Percentiles rank a stretch among this genome's conserved stretches.
Evolutionary conservation across 805 yeast species (phyloP).

Genomic region (Grigorovia jiainica): DNA sequence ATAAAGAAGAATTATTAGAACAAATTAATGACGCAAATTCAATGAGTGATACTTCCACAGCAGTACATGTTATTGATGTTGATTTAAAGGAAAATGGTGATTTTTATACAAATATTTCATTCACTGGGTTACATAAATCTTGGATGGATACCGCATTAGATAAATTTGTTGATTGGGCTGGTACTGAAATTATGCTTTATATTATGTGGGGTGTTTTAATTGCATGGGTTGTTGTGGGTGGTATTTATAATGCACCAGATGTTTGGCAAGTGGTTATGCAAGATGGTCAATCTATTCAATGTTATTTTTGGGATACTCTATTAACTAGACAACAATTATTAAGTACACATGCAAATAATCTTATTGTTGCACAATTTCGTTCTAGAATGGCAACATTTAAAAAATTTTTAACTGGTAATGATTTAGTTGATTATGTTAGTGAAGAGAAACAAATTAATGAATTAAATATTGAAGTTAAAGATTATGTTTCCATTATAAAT

Average conservation of each 20-base stretch:
- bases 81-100: constrained; percentile 11
- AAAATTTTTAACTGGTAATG: constrained; percentile 7
- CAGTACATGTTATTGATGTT: constrained; percentile 8
- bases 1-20: constrained; percentile 4
- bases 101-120: constrained; percentile 14
- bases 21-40: constrained; percentile 2
- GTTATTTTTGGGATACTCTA: constrained; percentile 34
- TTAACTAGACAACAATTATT: constrained; percentile 33
- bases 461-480: not conserved
- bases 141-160: constrained; percentile 17
- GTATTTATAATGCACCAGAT: constrained; percentile 23
- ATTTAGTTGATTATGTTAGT: not conserved
- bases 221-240: constrained; percentile 25
- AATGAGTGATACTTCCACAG: constrained; percentile 11
- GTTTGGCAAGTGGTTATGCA: constrained; percentile 36
- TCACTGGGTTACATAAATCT: constrained; percentile 22
- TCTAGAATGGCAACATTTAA: constrained; percentile 23
- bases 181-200: constrained; percentile 20
- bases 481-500: not conserved
- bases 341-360: constrained; percentile 19
- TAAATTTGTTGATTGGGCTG: constrained; percentile 21
- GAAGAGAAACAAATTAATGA: not conserved
- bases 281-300: constrained; percentile 34
- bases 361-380: constrained; percentile 22
- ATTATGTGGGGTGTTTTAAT: constrained; percentile 21